Evolutionary conservation across 768 basidiomycete genomes (phyloP).

Genomic region (Lactarius deliciosus): DNA sequence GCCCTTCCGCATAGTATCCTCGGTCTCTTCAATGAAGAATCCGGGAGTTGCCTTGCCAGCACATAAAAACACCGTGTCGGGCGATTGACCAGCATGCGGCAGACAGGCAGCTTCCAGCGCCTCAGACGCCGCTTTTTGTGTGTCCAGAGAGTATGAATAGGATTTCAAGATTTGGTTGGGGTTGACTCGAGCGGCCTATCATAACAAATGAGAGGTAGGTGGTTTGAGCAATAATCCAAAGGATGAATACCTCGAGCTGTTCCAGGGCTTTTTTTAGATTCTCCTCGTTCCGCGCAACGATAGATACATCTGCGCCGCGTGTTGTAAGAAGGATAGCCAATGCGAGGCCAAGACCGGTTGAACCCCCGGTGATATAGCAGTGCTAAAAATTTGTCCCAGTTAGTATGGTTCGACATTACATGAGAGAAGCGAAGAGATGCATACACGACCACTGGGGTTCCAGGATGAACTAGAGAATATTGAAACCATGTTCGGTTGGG

Average conservation of each 20-base stretch:
- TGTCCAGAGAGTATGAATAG: slow-evolving; percentile 65
- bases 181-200: slow-evolving; percentile 50
- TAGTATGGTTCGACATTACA: not conserved
- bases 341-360: slow-evolving; percentile 74
- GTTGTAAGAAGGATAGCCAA: slow-evolving; percentile 64
- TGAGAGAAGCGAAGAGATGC: not conserved
- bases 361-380: slow-evolving; percentile 83
- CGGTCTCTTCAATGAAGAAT: slow-evolving; percentile 70
- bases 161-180: slow-evolving; percentile 61
- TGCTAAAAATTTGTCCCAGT: slow-evolving; percentile 49
- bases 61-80: slow-evolving; percentile 78
- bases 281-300: slow-evolving; percentile 73
- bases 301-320: slow-evolving; percentile 79
- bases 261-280: slow-evolving; percentile 60
- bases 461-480: slow-evolving; percentile 35
- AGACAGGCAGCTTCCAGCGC: slow-evolving; percentile 63
- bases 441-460: slow-evolving; percentile 33
- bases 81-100: slow-evolving; percentile 54
- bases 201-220: slow-evolving; percentile 4
- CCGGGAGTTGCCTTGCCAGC: slow-evolving; percentile 72
- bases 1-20: slow-evolving; percentile 56
- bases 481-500: slow-evolving; percentile 18
- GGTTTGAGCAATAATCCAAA: not conserved
- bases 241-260: slow-evolving; percentile 56
- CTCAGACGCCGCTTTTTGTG: slow-evolving; percentile 50